Conservation (phyloP, 1,284 basidiomycete species). For the Singerocomus inundabilis region DNA sequence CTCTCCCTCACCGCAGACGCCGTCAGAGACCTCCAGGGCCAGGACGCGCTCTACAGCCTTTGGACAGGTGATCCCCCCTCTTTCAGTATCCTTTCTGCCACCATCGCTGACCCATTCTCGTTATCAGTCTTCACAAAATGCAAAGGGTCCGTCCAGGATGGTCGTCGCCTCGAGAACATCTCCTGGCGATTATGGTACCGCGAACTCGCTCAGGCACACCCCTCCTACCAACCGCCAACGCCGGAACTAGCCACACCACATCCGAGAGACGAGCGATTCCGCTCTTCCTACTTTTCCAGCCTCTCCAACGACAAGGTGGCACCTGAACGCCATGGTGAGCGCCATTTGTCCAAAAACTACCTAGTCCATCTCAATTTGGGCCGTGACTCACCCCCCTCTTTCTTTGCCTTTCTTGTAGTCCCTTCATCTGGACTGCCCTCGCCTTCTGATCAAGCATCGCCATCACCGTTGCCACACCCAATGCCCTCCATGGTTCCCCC, state of each 20-base stretch:
- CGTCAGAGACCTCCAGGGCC: constrained; percentile 62
- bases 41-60: constrained; percentile 58
- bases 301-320: constrained; percentile 12
- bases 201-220: constrained; percentile 45
- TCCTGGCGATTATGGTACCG: constrained; percentile 85
- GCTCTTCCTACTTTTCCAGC: constrained; percentile 25
- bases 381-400: constrained; percentile 16
- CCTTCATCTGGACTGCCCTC: constrained; percentile 26
- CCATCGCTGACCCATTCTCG: constrained; percentile 13
- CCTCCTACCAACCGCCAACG: constrained; percentile 30
- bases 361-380: constrained; percentile 10
- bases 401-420: constrained; percentile 22
- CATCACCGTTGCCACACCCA: constrained; percentile 27
- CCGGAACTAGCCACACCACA: constrained; percentile 34
- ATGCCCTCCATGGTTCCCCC: constrained; percentile 20
- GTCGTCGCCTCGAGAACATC: constrained; percentile 78
- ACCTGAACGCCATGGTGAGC: constrained; percentile 21
- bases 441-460: constrained; percentile 31
- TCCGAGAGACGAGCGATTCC: constrained; percentile 20
- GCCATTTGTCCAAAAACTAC: constrained; percentile 9
- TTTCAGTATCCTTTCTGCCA: background rate
- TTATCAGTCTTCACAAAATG: constrained; percentile 78
- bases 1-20: constrained; percentile 62
- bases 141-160: constrained; percentile 75
- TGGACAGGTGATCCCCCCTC: constrained; percentile 53